Evolutionary conservation across 179 eudicot species (phyloP), one percentile per base, ranked within the genome.

Genomic region (Actinidia arguta): DNA sequence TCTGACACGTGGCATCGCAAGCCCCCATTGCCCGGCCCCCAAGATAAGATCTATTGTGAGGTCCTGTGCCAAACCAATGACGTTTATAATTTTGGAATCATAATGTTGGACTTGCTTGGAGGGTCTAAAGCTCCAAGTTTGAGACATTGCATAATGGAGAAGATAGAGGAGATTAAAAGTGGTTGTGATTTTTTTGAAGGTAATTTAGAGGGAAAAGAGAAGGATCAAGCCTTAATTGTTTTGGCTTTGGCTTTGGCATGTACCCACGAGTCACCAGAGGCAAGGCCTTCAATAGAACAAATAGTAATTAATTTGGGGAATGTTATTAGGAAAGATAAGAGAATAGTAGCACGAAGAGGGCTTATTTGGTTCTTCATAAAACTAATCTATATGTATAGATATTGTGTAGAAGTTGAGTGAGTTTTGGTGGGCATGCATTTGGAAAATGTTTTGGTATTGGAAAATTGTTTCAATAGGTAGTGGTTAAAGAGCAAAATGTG

Each of bases 181-280:
- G 83, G 80, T 9, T 42, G 48, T 16, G 81, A 61, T 16, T 81
- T 85, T 36, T 81, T 83, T 70, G 87, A 85, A 39, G 71, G 76
- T 66, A 2, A 44, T 47, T 59, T 81, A 18, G 82, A 79, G 55
- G 80, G 86, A 75, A 78, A 76, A 70, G 82, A 56, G 3, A 74
- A 22, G 47, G 64, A n/a, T 42, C 85, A 85, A 50, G 86, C 83
- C 31, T 51, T 46, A 46, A 73, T 79, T 55, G 88, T 88, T 54
- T 72, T 85, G 55, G 88, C 85, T 12, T 64, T 88, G 46, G 90
- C 88, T n/a, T 64, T 88, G 82, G 78, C 73, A 25, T 88, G 90
- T 59, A 81, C 78, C 11, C 59, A 63, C 66, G 54, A 51, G 3
- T 68, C 61, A 2, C 74, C 77, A 0, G 80, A 83, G 0, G 78